These are phyloP conservation scores for Pseudocercospora eumusae DNA, from an alignment of 2,329 filamentous ascomycete species.

Conservation along the genomic window DNA sequence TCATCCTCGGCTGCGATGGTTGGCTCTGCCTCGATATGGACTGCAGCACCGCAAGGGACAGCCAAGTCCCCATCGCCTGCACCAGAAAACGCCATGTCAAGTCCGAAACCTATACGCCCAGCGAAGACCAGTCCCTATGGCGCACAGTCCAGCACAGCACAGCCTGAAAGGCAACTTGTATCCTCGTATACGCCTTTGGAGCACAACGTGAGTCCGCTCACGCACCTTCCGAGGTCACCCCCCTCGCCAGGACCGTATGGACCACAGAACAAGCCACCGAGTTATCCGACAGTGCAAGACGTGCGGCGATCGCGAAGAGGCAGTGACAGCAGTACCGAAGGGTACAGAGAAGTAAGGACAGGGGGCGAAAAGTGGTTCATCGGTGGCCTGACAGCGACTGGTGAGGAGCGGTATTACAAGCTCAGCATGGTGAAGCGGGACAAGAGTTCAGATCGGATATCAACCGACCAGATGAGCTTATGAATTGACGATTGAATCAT, in stretches of 20 bases:
- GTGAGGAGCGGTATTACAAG: conserved; percentile 82
- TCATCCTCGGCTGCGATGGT: conserved; percentile 47
- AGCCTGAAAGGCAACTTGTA: conserved; percentile 46
- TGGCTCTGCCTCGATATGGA: conserved; percentile 36
- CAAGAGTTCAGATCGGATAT: conserved; percentile 72
- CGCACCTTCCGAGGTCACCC: conserved; percentile 42
- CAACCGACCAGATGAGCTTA: conserved; percentile 72
- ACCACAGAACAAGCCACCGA: conserved; percentile 39
- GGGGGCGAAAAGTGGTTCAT: conserved; percentile 82
- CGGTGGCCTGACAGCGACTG: conserved; percentile 70
- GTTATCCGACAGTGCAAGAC: conserved; percentile 39
- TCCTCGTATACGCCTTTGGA: conserved; percentile 41
- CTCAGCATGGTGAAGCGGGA: conserved; percentile 73
- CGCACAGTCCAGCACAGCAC: conserved; percentile 27
- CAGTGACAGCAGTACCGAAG: conserved; percentile 73
- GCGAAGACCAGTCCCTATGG: conserved; percentile 45
- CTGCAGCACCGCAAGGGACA: conserved; percentile 27
- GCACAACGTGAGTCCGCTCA: conserved; percentile 42
- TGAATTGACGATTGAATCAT: conserved; percentile 45
- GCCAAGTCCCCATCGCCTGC: conserved; percentile 27
- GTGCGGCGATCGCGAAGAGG: conserved; percentile 55
- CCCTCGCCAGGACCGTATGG: conserved; percentile 40
- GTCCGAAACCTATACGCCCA: conserved; percentile 49
- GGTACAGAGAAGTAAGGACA: conserved; percentile 70
- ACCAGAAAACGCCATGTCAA: conserved; percentile 35